Conservation (phyloP, 2,329 filamentous ascomycete genomes). For the Dendrostoma leiphaemia region DNA sequence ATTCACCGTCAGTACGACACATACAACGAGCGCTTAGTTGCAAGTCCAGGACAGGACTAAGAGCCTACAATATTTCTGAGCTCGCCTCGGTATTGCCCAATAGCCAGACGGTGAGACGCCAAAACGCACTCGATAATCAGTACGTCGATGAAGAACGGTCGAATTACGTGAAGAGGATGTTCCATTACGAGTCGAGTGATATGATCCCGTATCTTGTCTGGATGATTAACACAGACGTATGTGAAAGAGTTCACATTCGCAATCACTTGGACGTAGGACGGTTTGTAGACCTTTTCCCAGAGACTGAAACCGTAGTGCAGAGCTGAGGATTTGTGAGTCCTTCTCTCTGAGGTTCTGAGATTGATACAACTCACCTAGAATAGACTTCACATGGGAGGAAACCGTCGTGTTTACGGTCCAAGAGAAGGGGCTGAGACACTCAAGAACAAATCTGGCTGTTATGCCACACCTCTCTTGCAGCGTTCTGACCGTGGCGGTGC, state of each 20-base stretch:
- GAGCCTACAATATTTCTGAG: not conserved
- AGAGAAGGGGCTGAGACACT: not conserved
- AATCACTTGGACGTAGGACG: not conserved
- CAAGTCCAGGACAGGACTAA: not conserved
- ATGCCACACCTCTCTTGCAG: not conserved
- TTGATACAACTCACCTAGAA: not conserved
- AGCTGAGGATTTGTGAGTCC: not conserved
- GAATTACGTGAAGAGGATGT: not conserved
- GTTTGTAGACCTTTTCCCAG: not conserved
- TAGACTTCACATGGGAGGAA: not conserved
- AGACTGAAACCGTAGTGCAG: not conserved
- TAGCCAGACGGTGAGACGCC: not conserved
- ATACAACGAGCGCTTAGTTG: not conserved
- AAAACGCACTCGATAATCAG: not conserved
- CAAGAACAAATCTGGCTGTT: not conserved
- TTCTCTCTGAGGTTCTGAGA: no score
- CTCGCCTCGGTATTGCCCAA: not conserved
- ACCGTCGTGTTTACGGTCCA: not conserved
- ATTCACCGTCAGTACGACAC: not conserved
- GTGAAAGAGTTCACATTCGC: not conserved
- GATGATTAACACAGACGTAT: not conserved
- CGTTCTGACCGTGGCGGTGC: not conserved
- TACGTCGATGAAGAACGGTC: not conserved
- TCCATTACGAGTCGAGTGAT: not conserved
- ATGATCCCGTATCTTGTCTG: not conserved